Percentiles rank a stretch among this genome's conserved stretches.
These are phyloP conservation scores for Citrullus colocynthis DNA, from an alignment of 306 rosid genomes.

Conservation along the genomic window DNA sequence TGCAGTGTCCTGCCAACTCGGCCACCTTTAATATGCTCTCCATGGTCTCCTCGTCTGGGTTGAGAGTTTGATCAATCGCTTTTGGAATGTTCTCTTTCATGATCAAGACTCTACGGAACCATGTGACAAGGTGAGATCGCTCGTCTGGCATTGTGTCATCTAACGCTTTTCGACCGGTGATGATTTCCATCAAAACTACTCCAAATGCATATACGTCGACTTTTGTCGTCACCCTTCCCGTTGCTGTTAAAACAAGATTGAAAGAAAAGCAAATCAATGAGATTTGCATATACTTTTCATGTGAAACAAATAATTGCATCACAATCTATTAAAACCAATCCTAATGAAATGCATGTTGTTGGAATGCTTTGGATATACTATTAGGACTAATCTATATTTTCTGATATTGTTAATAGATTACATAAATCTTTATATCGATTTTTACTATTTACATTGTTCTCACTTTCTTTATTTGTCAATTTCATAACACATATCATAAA, in stretches of 20 bases:
- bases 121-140: conserved; percentile 69
- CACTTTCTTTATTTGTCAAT: too few species aligned
- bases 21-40: conserved; percentile 75
- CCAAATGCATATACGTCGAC: conserved; percentile 90
- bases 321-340: too few species aligned
- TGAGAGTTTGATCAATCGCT: conserved; percentile 56
- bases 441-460: too few species aligned
- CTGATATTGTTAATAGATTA: too few species aligned
- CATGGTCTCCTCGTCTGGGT: conserved; percentile 84
- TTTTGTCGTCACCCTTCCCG: conserved; percentile 90
- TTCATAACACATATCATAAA: background rate
- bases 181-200: conserved; percentile 74
- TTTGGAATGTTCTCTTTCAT: conserved; percentile 84
- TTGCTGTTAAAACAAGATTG: conserved; percentile 32
- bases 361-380: too few species aligned
- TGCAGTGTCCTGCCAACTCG: conserved; percentile 77
- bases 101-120: conserved; percentile 67
- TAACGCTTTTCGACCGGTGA: conserved; percentile 70
- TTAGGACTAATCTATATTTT: too few species aligned
- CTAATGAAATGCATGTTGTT: too few species aligned
- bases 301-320: background rate
- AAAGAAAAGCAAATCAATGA: background rate
- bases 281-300: background rate
- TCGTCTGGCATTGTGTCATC: conserved; percentile 72
- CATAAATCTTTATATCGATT: too few species aligned